Base-by-base conservation (phyloP, 73 alveolate genomes). In the Paramecium pentaurelia region DNA sequence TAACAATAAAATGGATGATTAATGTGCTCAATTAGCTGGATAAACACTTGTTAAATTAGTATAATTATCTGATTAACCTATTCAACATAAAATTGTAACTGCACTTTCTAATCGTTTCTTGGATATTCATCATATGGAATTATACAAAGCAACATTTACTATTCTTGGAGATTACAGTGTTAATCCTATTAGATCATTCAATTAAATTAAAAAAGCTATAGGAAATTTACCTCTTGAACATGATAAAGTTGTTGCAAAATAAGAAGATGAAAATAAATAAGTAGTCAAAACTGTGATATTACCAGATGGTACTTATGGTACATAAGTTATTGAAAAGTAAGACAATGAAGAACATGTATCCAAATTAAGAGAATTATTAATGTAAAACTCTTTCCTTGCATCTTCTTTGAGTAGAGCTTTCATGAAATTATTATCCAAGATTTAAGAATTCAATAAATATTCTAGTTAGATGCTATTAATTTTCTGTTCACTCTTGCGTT, bases 251-350 rank as follows among this genome's bases (percentile, higher is more conserved):
- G 32, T 54, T 2, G 32, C 14, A 6, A 75, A 75, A 80, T 47
- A 45, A 22, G 91, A 80, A 42, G 91, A 80, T 22, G 91, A 45
- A 20, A 20, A 16, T 14, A 32, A 80, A 80, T 8, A 25, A 22
- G n/a, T 32, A 10, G 18, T 80, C 14, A 80, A 80, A 36, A 80
- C 91, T 25, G 47, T 80, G 3, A 47, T 80, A 12, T 18, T 80
- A 22, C 91, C 71, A 6, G 94, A 89, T 89, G 94, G 94, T 45
- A 89, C 92, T 32, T 89, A 89, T 70, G 94, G 94, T 6, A 89
- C 94, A 4, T 47, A 89, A 89, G 54, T 89, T 6, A 30, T 87
- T 68, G 88, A 87, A 44, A 83, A 71, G 37, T 47, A 70, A 25
- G 87, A 40, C 25, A 86, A 3, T 42, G 88, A 36, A 18, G 83